Percentiles rank a stretch among this genome's conserved stretches.
phyloP scores from a whole-genome alignment of 1,139 yeast species.

The Lipomyces yarrowii region DNA sequence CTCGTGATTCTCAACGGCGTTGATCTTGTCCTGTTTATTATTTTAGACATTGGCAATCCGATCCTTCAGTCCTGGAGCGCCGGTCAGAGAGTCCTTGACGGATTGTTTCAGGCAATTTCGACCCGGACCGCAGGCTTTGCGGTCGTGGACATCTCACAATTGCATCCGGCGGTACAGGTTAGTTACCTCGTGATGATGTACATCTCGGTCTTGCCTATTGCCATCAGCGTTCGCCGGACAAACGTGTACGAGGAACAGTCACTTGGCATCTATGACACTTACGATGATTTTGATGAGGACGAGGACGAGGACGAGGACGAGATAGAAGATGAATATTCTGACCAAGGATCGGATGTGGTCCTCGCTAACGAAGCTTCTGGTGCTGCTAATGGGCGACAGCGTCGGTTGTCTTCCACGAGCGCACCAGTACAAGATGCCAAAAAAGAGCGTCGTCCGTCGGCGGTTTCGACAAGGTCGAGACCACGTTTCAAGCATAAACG shows the following conservation, averaged over 20 bases:
- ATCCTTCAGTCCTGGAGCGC: conserved; percentile 52
- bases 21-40: conserved; percentile 77
- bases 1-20: conserved; percentile 70
- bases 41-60: conserved; percentile 65
- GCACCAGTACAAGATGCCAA: neutral
- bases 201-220: conserved; percentile 92
- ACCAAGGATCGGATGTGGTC: neutral
- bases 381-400: neutral
- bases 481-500: conserved; percentile 36
- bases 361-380: neutral
- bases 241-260: conserved; percentile 98
- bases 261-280: conserved; percentile 72
- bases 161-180: conserved; percentile 92
- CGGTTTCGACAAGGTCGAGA: conserved; percentile 5
- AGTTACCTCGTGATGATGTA: conserved; percentile 97
- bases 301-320: conserved; percentile 37
- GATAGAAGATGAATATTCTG: neutral
- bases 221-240: conserved; percentile 93
- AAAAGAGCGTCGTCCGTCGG: conserved; percentile 4
- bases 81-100: conserved; percentile 75
- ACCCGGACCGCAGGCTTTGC: conserved; percentile 94
- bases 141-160: conserved; percentile 63
- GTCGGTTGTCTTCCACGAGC: neutral
- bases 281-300: conserved; percentile 41
- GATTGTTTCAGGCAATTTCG: conserved; percentile 86